Percentiles rank a stretch among this genome's conserved stretches.
phyloP scores from a whole-genome alignment of 2,329 filamentous ascomycete genomes.

The Venturia nashicola region DNA sequence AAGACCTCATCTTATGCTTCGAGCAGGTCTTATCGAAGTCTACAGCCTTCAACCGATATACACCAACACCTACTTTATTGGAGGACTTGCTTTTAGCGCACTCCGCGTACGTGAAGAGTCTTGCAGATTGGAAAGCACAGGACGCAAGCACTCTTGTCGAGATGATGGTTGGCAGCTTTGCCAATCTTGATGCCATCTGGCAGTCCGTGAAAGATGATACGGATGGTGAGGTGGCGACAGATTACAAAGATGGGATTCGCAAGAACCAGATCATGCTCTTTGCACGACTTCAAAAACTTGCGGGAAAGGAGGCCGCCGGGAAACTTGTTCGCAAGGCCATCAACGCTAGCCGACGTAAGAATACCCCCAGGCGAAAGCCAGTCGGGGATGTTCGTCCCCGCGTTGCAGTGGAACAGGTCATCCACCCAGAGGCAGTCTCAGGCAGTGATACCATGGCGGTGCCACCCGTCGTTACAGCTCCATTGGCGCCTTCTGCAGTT shows the following conservation, averaged over 20 bases:
- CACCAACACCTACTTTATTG: conserved; percentile 48
- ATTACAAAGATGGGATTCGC: conserved; percentile 70
- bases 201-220: conserved; percentile 71
- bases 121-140: conserved; percentile 73
- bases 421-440: conserved; percentile 16
- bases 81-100: conserved; percentile 57
- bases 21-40: conserved; percentile 59
- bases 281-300: conserved; percentile 66
- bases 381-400: conserved; percentile 60
- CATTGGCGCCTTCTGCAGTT: conserved; percentile 26
- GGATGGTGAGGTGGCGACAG: conserved; percentile 57
- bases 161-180: conserved; percentile 77
- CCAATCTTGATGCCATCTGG: conserved; percentile 73
- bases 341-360: conserved; percentile 54
- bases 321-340: conserved; percentile 65
- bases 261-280: conserved; percentile 71
- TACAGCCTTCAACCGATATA: conserved; percentile 53
- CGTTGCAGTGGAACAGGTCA: conserved; percentile 39
- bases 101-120: conserved; percentile 63
- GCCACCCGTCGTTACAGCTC: conserved; percentile 42
- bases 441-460: conserved; percentile 29
- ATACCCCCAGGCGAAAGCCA: conserved; percentile 43
- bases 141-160: conserved; percentile 68
- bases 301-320: conserved; percentile 58
- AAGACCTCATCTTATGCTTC: conserved; percentile 66